Conservation (phyloP, 2,329 filamentous ascomycete genomes). For the Fusarium camptoceras region DNA sequence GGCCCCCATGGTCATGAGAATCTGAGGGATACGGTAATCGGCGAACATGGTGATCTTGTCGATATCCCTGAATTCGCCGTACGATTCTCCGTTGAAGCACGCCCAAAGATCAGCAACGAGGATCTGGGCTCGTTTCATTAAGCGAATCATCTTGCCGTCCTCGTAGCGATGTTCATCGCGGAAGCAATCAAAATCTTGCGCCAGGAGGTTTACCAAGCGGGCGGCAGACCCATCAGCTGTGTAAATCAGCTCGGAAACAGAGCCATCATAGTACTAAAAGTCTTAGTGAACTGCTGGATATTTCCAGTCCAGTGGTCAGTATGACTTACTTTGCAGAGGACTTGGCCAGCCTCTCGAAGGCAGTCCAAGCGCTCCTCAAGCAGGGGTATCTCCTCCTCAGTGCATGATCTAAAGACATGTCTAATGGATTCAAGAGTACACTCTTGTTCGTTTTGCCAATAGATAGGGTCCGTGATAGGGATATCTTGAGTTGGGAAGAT, state of each 20-base stretch:
- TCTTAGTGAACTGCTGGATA: constrained; percentile 1
- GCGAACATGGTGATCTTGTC: constrained; percentile 98
- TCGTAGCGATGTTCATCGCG: constrained; percentile 83
- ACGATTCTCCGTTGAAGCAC: constrained; percentile 84
- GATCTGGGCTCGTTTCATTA: constrained; percentile 96
- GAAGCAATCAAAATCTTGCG: constrained; percentile 86
- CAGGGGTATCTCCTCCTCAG: constrained; percentile 87
- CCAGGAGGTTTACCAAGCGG: constrained; percentile 85
- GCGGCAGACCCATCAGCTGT: constrained; percentile 84
- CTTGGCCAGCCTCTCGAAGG: constrained; percentile 82
- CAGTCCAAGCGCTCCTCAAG: constrained; percentile 81
- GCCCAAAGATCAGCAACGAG: constrained; percentile 97
- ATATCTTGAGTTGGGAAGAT: constrained; percentile 66
- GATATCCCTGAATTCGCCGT: constrained; percentile 88
- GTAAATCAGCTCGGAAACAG: constrained; percentile 77
- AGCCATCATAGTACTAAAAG: constrained; percentile 77
- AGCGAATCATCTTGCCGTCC: constrained; percentile 76
- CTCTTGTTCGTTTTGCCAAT: constrained; percentile 82
- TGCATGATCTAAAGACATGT: constrained; percentile 87
- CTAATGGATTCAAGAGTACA: constrained; percentile 79
- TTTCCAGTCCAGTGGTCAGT: too few species aligned
- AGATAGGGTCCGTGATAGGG: constrained; percentile 87
- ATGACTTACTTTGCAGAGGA: constrained; percentile 77
- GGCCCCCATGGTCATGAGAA: constrained; percentile 84
- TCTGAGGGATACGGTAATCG: constrained; percentile 96